These are phyloP conservation scores for Verbena officinalis DNA, from an alignment of 257 asterid species.

Conservation along the genomic window DNA sequence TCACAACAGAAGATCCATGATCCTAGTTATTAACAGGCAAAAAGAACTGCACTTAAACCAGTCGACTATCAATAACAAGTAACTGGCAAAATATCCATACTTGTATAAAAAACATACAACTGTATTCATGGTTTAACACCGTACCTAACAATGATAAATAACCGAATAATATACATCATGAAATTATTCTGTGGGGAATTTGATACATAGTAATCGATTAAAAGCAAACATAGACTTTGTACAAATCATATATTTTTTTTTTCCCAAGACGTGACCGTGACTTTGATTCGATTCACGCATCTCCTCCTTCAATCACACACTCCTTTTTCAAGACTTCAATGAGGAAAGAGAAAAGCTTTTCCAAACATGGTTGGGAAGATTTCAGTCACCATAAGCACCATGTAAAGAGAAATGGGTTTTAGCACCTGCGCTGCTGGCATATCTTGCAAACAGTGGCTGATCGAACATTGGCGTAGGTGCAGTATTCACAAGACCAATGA, in stretches of 20 bases:
- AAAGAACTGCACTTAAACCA: background rate
- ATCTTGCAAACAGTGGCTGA: slow-evolving; percentile 60
- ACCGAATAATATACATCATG: slow-evolving; percentile 33
- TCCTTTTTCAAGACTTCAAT: slow-evolving; percentile 8
- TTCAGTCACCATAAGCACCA: background rate
- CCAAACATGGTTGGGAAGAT: background rate
- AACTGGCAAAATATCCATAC: background rate
- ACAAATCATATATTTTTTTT: slow-evolving; percentile 14
- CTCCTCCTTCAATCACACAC: background rate
- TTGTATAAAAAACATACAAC: slow-evolving; percentile 4
- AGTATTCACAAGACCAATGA: slow-evolving; percentile 77
- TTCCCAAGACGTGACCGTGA: background rate
- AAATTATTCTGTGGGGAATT: slow-evolving; percentile 15
- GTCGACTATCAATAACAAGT: background rate
- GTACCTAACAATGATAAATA: slow-evolving; percentile 8
- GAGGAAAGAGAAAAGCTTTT: background rate
- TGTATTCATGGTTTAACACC: background rate
- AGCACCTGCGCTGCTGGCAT: slow-evolving; percentile 69
- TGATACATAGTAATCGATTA: slow-evolving; percentile 25
- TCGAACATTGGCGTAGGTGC: slow-evolving; percentile 68
- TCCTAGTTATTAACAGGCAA: too few species aligned
- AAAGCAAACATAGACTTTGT: slow-evolving; percentile 13
- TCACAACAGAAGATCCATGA: too few species aligned
- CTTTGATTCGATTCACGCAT: slow-evolving; percentile 1
- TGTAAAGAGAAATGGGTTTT: background rate